Base-by-base conservation (phyloP, 2,329 filamentous ascomycete genomes). In the Paecilomyces formosus region DNA sequence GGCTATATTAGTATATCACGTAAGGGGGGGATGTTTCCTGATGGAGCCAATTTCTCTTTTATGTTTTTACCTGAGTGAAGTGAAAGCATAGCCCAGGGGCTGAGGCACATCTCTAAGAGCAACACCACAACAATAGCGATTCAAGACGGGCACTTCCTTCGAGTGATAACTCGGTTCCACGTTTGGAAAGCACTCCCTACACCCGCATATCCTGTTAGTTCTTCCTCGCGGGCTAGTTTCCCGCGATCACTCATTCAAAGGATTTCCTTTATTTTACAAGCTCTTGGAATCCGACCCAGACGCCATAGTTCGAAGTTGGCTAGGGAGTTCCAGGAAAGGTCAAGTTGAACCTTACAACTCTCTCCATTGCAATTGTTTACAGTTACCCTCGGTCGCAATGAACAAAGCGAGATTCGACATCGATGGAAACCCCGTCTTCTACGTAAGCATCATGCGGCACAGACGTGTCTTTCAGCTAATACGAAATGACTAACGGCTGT, bases 371-470 rank as follows among this genome's bases (percentile, higher is more conserved):
- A 6, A 26, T 18, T 45, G 5, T 45, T 21, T 45, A 9, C 5
- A 45, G 39, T 6, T n/a, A 15, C 15, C 39, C 18, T 45, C 18
- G 50, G 26, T 21, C 11, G 18, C 55, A 5, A 49, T 30, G 30
- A 28, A 53, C 18, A 55, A 51, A n/a, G n/a, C 53, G 22, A 57
- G 30, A 21, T 54, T 35, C 5, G 55, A 63, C 45, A 11, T 26
- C 5, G 35, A 62, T 31, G 60, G 60, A 4, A 31, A 61, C 50
- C 62, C 62, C 30, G 51, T 56, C 24, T 62, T 62, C 45, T 39
- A 60, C 33, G 62, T 62, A 59, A 49, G 60, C 2, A 30, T 4
- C 22, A 18, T 33, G 12, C 28, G 26, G 3, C 55, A 5, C 15
- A 39, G 15, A 2, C n/a, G 35, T 39, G 15, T 6, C 15, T 45